phyloP scores from a whole-genome alignment of 805 yeast species.

The Metschnikowia bowlesiae region DNA sequence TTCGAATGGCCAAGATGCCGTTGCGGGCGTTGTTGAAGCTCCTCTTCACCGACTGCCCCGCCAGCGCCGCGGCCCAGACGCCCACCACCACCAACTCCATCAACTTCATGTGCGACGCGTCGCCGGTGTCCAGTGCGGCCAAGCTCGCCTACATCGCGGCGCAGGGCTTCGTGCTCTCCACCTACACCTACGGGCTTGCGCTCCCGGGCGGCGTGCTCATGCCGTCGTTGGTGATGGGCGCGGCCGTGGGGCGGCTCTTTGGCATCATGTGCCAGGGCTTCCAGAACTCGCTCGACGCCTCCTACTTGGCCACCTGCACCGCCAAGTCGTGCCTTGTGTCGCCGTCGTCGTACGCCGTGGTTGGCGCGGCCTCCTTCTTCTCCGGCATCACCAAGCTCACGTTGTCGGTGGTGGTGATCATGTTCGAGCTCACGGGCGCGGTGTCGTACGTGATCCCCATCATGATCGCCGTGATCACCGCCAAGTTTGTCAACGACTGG shows the following conservation, averaged over 20 bases:
- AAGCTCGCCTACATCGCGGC: slow-evolving; percentile 37
- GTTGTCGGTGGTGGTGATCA: slow-evolving; percentile 71
- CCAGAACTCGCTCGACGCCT: slow-evolving; percentile 36
- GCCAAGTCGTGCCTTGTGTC: slow-evolving; percentile 56
- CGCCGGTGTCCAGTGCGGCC: slow-evolving; percentile 20
- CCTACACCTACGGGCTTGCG: slow-evolving; percentile 64
- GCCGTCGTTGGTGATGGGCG: slow-evolving; percentile 64
- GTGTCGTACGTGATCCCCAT: slow-evolving; percentile 78
- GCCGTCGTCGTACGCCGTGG: slow-evolving; percentile 84
- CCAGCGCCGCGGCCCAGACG: slow-evolving; percentile 5
- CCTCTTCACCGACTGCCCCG: slow-evolving; percentile 65
- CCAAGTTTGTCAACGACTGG: slow-evolving; percentile 68
- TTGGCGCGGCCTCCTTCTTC: slow-evolving; percentile 80
- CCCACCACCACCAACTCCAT: slow-evolving; percentile 23
- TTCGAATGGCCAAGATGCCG: slow-evolving; percentile 50
- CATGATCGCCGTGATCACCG: slow-evolving; percentile 75
- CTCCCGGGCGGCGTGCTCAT: slow-evolving; percentile 66
- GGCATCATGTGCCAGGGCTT: slow-evolving; percentile 50
- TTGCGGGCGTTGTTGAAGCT: slow-evolving; percentile 53
- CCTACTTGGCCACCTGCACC: slow-evolving; percentile 37
- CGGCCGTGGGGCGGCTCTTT: slow-evolving; percentile 50
- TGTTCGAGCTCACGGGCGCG: slow-evolving; percentile 85
- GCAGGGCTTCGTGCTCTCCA: slow-evolving; percentile 56
- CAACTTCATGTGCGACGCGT: slow-evolving; percentile 35
- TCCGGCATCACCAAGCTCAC: slow-evolving; percentile 80